Evolutionary conservation across 2,329 filamentous ascomycete genomes (phyloP).

Genomic region (Trichoderma sp.): DNA sequence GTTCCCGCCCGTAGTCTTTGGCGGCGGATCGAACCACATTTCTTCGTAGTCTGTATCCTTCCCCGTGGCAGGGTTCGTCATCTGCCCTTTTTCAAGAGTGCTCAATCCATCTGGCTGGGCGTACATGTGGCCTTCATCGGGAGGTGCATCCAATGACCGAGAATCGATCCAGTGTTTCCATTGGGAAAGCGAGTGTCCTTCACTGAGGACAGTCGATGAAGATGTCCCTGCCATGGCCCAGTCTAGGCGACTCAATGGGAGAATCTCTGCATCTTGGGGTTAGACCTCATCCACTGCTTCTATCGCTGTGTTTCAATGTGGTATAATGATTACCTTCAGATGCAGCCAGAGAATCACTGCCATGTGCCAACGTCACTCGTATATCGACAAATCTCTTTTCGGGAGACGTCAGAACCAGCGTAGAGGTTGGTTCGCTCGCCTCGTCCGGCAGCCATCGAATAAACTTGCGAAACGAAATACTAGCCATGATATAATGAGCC

Average conservation of each 20-base stretch:
- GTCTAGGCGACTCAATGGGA: slow-evolving; percentile 46
- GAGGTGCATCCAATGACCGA: slow-evolving; percentile 38
- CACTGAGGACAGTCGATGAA: slow-evolving; percentile 32
- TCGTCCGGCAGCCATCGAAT: slow-evolving; percentile 57
- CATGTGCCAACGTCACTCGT: slow-evolving; percentile 46
- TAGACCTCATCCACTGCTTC: not conserved
- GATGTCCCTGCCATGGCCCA: slow-evolving; percentile 65
- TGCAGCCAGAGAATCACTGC: not conserved
- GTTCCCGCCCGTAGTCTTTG: slow-evolving; percentile 20
- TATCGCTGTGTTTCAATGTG: no score
- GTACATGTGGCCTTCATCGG: slow-evolving; percentile 59
- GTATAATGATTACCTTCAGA: not conserved
- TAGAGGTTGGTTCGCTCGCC: slow-evolving; percentile 60
- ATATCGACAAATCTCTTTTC: slow-evolving; percentile 59
- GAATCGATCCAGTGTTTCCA: slow-evolving; percentile 64
- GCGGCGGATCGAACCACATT: slow-evolving; percentile 55
- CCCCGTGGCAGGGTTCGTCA: slow-evolving; percentile 57
- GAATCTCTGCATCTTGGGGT: slow-evolving; percentile 14
- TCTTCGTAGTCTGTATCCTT: slow-evolving; percentile 61
- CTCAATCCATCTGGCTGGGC: slow-evolving; percentile 37
- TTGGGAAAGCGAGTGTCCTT: slow-evolving; percentile 36
- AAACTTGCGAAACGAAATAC: slow-evolving; percentile 56
- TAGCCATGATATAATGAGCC: slow-evolving; percentile 36
- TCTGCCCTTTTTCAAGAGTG: slow-evolving; percentile 57
- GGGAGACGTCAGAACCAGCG: slow-evolving; percentile 62